Evolutionary conservation across 352 stramenopile species (phyloP).

Genomic region (Globisporangium echinulatum): DNA sequence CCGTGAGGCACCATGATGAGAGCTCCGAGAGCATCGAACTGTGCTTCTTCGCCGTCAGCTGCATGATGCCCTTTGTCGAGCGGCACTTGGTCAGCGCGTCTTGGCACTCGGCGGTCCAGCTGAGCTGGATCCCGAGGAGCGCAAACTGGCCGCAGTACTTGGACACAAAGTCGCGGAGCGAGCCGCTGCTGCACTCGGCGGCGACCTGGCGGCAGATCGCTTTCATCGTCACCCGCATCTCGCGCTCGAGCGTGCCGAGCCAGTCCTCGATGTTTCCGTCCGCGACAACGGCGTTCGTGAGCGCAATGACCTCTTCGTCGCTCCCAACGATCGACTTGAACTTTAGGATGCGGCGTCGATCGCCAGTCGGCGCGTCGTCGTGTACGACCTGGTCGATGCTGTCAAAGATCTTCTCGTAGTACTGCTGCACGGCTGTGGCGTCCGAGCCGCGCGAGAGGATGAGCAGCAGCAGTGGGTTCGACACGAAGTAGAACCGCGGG

Average conservation of each 20-base stretch:
- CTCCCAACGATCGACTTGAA: conserved; percentile 65
- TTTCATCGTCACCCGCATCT: conserved; percentile 70
- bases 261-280: conserved; percentile 85
- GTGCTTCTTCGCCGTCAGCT: conserved; percentile 77
- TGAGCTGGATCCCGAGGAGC: conserved; percentile 69
- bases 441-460: conserved; percentile 86
- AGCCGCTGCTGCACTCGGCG: conserved; percentile 37
- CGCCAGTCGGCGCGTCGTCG: conserved; percentile 23
- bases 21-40: conserved; percentile 80
- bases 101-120: conserved; percentile 70
- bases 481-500: conserved; percentile 99
- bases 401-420: conserved; percentile 88
- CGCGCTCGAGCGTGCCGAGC: conserved; percentile 58
- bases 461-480: conserved; percentile 91
- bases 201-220: conserved; percentile 50
- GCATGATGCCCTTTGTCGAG: conserved; percentile 80
- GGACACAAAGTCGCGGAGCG: conserved; percentile 62
- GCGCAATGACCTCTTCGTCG: conserved; percentile 70
- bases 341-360: conserved; percentile 63
- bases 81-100: conserved; percentile 74
- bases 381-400: conserved; percentile 73
- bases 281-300: conserved; percentile 44
- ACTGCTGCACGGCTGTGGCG: conserved; percentile 67
- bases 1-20: conserved; percentile 87
- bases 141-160: conserved; percentile 72